These are phyloP conservation scores for Kurtzmaniella quercitrusa DNA, from an alignment of 1,139 yeast species.

Conservation along the genomic window DNA sequence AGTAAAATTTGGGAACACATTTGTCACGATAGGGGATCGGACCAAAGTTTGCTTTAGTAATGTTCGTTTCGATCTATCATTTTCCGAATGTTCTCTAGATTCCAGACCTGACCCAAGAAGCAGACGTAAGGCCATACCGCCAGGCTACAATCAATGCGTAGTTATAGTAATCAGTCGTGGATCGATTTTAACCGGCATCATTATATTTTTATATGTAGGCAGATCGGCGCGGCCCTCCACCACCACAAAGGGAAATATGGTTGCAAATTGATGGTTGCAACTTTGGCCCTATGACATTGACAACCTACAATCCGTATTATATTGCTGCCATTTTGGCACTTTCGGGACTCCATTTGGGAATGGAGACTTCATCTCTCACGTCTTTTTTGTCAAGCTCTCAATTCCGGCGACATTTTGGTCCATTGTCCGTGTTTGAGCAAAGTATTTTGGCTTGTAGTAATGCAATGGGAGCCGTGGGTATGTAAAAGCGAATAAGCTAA, in stretches of 20 bases:
- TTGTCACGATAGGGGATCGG: conserved; percentile 32
- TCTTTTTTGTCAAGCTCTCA: conserved; percentile 19
- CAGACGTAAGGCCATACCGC: neutral
- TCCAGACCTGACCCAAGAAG: neutral
- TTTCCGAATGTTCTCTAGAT: neutral
- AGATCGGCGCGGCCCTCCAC: neutral
- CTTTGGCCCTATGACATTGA: conserved; percentile 5
- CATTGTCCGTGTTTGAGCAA: conserved; percentile 20
- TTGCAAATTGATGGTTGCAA: conserved; percentile 1
- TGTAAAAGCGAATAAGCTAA: no score
- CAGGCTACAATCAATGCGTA: no score
- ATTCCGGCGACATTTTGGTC: conserved; percentile 22
- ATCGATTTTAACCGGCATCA: neutral
- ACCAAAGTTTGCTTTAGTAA: conserved; percentile 31
- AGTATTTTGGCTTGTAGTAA: conserved; percentile 24
- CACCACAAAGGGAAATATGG: conserved; percentile 1
- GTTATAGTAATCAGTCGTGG: neutral
- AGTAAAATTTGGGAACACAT: conserved; percentile 28
- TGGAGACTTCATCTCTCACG: conserved; percentile 25
- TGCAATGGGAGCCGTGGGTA: conserved; percentile 31
- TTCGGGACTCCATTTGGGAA: conserved; percentile 29
- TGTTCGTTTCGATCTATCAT: neutral
- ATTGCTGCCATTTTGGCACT: conserved; percentile 18
- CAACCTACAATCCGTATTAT: conserved; percentile 14
- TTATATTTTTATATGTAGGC: neutral